A percentile compares a stretch with the other conserved stretches of the same genome.
Conservation (phyloP, 1,139 yeast species). For the Candida labiduridarum region DNA sequence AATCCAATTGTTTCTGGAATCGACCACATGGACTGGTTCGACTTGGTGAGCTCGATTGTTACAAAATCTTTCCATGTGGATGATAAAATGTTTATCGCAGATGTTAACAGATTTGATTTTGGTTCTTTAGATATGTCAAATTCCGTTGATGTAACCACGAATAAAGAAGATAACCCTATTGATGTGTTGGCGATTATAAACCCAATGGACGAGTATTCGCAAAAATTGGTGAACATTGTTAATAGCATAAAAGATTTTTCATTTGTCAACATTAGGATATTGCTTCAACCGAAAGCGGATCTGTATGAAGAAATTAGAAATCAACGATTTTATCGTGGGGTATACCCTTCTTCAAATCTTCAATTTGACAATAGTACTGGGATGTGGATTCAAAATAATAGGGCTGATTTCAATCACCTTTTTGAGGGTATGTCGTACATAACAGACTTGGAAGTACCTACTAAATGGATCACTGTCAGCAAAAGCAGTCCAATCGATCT, state of each 20-base stretch:
- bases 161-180: conserved; percentile 28
- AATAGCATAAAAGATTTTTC: conserved; percentile 43
- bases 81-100: conserved; percentile 34
- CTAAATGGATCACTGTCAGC: conserved; percentile 59
- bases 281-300: conserved; percentile 56
- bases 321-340: conserved; percentile 61
- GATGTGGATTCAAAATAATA: conserved; percentile 16
- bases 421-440: conserved; percentile 56
- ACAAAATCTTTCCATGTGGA: conserved; percentile 50
- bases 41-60: conserved; percentile 41
- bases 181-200: conserved; percentile 66
- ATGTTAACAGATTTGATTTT: conserved; percentile 49
- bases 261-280: conserved; percentile 54
- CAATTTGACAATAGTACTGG: conserved; percentile 43
- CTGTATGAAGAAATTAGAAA: conserved; percentile 44
- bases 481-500: conserved; percentile 57
- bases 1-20: conserved; percentile 14
- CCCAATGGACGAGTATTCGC: conserved; percentile 73
- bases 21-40: conserved; percentile 47
- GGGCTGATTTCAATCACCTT: conserved; percentile 26
- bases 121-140: conserved; percentile 35
- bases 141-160: conserved; percentile 32
- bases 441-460: conserved; percentile 63
- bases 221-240: conserved; percentile 55
- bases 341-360: conserved; percentile 38